phyloP scores from a whole-genome alignment of 2,329 filamentous ascomycete genomes.

The Coleophoma eucalyptorum region DNA sequence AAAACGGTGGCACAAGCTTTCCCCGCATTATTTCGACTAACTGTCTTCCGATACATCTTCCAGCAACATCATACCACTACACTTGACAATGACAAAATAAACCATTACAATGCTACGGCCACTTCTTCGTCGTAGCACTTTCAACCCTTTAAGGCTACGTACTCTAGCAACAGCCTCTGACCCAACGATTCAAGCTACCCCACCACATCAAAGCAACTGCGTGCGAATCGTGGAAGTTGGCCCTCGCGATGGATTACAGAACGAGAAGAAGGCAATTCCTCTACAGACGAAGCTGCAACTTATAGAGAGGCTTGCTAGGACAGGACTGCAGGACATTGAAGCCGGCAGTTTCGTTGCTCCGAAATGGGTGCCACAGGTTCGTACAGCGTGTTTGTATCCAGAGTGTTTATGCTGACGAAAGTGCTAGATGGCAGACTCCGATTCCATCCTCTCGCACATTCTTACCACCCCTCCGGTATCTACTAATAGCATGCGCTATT shows the following conservation, averaged over 20 bases:
- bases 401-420: not conserved
- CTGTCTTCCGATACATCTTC: too few relatives aligned
- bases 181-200: conserved; percentile 3
- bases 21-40: too few relatives aligned
- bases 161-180: conserved; percentile 16
- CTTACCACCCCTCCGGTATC: conserved; percentile 54
- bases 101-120: conserved; percentile 8
- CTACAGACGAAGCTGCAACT: conserved; percentile 73
- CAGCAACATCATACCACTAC: too few relatives aligned
- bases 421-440: conserved; percentile 71
- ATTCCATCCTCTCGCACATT: conserved; percentile 68
- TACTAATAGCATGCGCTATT: conserved; percentile 61
- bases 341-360: conserved; percentile 79
- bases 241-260: conserved; percentile 82
- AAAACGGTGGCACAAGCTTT: too few relatives aligned
- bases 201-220: conserved; percentile 16
- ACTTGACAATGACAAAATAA: too few relatives aligned
- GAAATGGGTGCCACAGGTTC: conserved; percentile 79
- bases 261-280: conserved; percentile 70
- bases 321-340: conserved; percentile 72
- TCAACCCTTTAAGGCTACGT: conserved; percentile 11
- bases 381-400: conserved; percentile 1
- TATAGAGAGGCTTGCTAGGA: conserved; percentile 63
- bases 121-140: conserved; percentile 4
- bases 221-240: conserved; percentile 77